Conservation (phyloP, 2,329 filamentous ascomycete species). For the Capronia epimyces region DNA sequence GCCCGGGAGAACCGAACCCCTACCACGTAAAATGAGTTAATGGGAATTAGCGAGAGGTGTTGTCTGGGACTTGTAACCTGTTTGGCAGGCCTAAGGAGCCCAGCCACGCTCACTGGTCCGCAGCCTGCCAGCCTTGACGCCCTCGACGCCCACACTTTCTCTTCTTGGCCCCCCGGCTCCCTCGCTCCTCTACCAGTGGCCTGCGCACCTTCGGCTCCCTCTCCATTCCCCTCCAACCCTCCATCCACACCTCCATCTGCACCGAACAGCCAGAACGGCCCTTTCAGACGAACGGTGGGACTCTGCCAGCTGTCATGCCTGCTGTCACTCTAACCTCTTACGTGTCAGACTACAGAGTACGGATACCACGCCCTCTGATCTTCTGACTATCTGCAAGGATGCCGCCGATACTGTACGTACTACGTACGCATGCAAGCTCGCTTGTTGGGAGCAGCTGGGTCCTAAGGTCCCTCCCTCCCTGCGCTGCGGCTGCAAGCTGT, state of each 20-base stretch:
- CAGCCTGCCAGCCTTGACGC: conserved; percentile 4
- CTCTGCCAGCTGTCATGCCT: conserved; percentile 15
- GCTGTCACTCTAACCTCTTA: conserved; percentile 1
- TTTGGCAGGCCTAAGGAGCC: no score
- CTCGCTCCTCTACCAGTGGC: conserved; percentile 1
- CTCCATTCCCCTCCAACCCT: not conserved
- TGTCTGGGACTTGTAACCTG: no score
- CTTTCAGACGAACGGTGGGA: not conserved
- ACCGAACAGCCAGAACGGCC: not conserved
- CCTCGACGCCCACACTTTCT: conserved; percentile 15
- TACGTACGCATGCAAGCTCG: not conserved
- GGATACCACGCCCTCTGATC: conserved; percentile 1
- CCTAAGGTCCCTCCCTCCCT: not conserved
- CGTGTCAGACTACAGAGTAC: not conserved
- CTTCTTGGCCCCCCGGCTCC: conserved; percentile 14
- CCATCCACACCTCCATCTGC: not conserved
- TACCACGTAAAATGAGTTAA: no score
- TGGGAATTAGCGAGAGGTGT: not conserved
- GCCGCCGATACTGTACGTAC: not conserved
- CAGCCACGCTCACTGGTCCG: conserved; percentile 2
- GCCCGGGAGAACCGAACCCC: no score
- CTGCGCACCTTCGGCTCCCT: conserved; percentile 1
- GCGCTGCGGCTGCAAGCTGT: no score
- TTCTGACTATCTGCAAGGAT: conserved; percentile 1
- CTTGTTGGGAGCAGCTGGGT: not conserved